These are phyloP conservation scores for Thuidium tamariscinum DNA, from an alignment of 225 moss, liverwort and hornwort genomes.

Conservation along the genomic window DNA sequence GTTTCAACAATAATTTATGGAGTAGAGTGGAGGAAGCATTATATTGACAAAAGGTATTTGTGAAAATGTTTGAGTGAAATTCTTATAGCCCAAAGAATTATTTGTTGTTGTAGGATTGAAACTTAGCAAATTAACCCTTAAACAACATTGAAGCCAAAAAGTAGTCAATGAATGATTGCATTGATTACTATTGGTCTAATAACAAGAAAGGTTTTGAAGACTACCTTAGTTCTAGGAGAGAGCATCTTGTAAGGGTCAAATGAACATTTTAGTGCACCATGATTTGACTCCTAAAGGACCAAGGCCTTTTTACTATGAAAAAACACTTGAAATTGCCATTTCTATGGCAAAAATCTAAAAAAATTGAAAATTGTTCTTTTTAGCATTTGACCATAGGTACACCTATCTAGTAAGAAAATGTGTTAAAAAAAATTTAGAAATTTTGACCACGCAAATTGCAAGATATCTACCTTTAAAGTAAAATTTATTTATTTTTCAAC, in stretches of 20 bases:
- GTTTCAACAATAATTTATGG: neutral
- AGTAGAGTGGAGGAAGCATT: neutral
- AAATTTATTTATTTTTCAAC: too few relatives aligned
- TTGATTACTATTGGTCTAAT: neutral
- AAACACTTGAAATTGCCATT: too few relatives aligned
- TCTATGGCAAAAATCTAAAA: too few relatives aligned
- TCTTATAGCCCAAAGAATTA: neutral
- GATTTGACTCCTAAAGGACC: neutral
- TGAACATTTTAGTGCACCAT: neutral
- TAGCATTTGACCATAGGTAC: too few relatives aligned
- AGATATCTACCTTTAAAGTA: too few relatives aligned
- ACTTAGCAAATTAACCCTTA: too few relatives aligned
- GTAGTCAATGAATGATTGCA: neutral
- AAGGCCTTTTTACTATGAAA: neutral
- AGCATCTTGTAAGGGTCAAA: accelerated
- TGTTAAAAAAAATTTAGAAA: too few relatives aligned
- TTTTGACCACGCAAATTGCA: too few relatives aligned
- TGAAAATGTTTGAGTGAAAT: neutral
- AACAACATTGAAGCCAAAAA: neutral
- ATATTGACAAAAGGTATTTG: neutral
- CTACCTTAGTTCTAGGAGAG: neutral
- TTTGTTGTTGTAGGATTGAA: neutral
- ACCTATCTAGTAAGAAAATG: too few relatives aligned
- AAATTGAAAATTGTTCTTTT: too few relatives aligned
- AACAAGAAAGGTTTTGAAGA: accelerated